phyloP scores from a whole-genome alignment of 306 rosid species.

The Pueraria montana region DNA sequence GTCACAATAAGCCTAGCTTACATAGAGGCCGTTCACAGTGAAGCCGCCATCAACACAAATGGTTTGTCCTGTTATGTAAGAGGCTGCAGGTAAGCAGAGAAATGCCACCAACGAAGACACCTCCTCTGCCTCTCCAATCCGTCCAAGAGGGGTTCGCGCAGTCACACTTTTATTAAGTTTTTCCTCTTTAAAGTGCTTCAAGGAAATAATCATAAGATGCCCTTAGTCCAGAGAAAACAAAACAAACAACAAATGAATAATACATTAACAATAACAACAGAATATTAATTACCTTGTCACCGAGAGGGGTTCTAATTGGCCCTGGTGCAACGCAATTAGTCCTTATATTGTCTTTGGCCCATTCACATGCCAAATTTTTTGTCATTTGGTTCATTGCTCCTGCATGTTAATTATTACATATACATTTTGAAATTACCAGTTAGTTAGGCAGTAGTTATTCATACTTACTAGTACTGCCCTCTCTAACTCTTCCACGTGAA shows the following conservation, averaged over 20 bases:
- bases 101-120: neutral
- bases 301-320: conserved; percentile 48
- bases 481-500: neutral
- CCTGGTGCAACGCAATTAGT: conserved; percentile 68
- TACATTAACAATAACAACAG: too few relatives aligned
- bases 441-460: too few relatives aligned
- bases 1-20: neutral
- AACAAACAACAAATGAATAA: too few relatives aligned
- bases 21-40: neutral
- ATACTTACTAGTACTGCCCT: too few relatives aligned
- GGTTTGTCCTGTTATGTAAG: neutral
- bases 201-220: too few relatives aligned
- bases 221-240: too few relatives aligned
- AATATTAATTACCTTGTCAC: conserved; percentile 34
- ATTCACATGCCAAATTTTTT: conserved; percentile 65
- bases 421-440: too few relatives aligned
- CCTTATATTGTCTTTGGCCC: conserved; percentile 74
- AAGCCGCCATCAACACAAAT: neutral
- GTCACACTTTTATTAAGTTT: neutral
- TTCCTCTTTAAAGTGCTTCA: too few relatives aligned
- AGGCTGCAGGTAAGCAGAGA: neutral
- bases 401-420: too few relatives aligned
- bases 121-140: neutral
- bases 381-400: conserved; percentile 67
- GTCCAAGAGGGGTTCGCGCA: neutral